These are phyloP conservation scores for Solanum ahanhuiri DNA, from an alignment of 257 asterid species.

Conservation along the genomic window DNA sequence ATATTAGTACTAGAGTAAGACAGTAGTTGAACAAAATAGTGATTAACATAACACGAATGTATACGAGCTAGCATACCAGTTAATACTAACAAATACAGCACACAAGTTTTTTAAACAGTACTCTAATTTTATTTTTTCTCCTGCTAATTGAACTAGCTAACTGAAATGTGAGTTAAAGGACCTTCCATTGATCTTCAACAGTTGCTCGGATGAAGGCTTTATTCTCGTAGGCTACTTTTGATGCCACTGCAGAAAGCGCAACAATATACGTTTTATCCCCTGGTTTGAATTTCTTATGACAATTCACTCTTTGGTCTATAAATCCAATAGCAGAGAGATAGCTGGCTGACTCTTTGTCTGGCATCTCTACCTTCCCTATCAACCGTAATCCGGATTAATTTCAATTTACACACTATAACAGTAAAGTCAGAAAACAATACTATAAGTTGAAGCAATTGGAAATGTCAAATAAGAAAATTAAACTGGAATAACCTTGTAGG, in stretches of 20 bases:
- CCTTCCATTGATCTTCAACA: conserved; percentile 56
- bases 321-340: conserved; percentile 33
- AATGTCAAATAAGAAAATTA: background rate
- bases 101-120: background rate
- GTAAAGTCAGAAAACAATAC: background rate
- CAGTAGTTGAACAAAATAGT: background rate
- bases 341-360: conserved; percentile 12
- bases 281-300: conserved; percentile 39
- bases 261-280: conserved; percentile 28
- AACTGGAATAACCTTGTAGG: background rate
- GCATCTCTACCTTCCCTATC: conserved; percentile 37
- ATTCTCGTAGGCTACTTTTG: conserved; percentile 65
- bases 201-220: conserved; percentile 21
- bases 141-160: background rate
- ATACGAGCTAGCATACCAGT: too few species aligned
- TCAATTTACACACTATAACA: background rate
- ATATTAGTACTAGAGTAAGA: background rate
- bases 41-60: background rate
- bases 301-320: conserved; percentile 43
- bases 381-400: background rate
- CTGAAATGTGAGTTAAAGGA: background rate
- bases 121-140: background rate
- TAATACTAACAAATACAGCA: background rate
- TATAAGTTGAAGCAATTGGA: background rate
- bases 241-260: conserved; percentile 46